Conservation (phyloP, 371 early-diverging fungal genomes). For the Syncephalastrum racemosum region DNA sequence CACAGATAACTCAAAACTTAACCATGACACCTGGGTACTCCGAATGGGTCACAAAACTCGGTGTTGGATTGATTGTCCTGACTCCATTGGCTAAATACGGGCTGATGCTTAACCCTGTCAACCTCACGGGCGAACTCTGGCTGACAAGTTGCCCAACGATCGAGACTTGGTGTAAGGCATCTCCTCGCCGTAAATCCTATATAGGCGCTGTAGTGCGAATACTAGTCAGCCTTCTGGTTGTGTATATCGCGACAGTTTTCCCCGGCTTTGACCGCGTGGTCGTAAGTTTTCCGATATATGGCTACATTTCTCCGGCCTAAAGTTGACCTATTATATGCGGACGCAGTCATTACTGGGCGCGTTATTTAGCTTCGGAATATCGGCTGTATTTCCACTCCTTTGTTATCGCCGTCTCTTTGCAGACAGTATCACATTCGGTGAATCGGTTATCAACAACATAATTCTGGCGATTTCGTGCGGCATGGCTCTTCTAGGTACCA, state of each 20-base stretch:
- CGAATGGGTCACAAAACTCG: conserved; percentile 21
- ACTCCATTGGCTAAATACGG: conserved; percentile 35
- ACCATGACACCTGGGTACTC: conserved; percentile 28
- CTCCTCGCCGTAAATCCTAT: conserved; percentile 20
- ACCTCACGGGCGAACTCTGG: conserved; percentile 45
- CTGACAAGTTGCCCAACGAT: conserved; percentile 12
- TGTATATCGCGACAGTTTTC: conserved; percentile 48
- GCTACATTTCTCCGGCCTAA: not conserved
- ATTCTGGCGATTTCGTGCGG: conserved; percentile 22
- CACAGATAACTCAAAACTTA: conserved; percentile 67
- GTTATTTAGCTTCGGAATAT: conserved; percentile 39
- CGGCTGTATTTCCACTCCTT: conserved; percentile 43
- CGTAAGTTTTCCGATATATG: conserved; percentile 25
- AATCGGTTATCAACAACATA: conserved; percentile 18
- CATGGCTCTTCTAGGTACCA: conserved; percentile 33
- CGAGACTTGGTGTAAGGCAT: conserved; percentile 22
- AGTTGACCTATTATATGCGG: not conserved
- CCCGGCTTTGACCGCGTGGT: conserved; percentile 69
- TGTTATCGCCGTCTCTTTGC: conserved; percentile 43
- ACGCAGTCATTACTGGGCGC: conserved; percentile 35
- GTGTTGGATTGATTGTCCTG: conserved; percentile 27
- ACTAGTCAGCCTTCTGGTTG: conserved; percentile 20
- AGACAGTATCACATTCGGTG: conserved; percentile 12
- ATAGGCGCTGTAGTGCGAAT: conserved; percentile 18
- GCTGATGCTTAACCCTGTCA: conserved; percentile 60